phyloP scores from a whole-genome alignment of 1,284 basidiomycete genomes.

The Fomitiporia mediterranea region DNA sequence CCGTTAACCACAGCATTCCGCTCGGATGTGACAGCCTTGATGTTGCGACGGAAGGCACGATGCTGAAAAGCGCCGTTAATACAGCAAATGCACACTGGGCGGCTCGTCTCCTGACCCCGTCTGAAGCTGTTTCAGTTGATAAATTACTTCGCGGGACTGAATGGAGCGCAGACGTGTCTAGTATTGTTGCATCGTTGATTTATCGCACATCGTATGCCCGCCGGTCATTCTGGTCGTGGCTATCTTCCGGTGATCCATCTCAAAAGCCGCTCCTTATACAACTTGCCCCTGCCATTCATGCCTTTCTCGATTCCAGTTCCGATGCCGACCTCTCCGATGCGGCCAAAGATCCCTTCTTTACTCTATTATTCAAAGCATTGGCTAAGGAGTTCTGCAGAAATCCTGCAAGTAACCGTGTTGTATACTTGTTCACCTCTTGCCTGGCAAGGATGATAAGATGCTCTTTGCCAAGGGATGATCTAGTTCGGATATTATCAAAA shows the following conservation, averaged over 20 bases:
- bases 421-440: not conserved
- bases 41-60: not conserved
- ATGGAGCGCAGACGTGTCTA: conserved; percentile 15
- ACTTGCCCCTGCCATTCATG: conserved; percentile 2
- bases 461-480: not conserved
- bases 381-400: not conserved
- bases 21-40: conserved; percentile 13
- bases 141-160: conserved; percentile 2
- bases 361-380: not conserved
- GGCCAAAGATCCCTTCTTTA: not conserved
- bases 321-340: not conserved
- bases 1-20: conserved; percentile 10
- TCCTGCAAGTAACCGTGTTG: not conserved
- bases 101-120: not conserved
- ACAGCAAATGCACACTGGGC: conserved; percentile 17
- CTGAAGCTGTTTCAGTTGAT: conserved; percentile 1
- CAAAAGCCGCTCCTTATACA: not conserved
- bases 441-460: not conserved
- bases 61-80: conserved; percentile 3
- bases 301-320: not conserved
- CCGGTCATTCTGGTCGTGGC: conserved; percentile 15
- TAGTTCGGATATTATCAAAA: not conserved
- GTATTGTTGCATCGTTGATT: conserved; percentile 12
- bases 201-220: conserved; percentile 12
- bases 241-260: not conserved